phyloP scores from a whole-genome alignment of 2,329 filamentous ascomycete species.

The Colletotrichum tabaci region DNA sequence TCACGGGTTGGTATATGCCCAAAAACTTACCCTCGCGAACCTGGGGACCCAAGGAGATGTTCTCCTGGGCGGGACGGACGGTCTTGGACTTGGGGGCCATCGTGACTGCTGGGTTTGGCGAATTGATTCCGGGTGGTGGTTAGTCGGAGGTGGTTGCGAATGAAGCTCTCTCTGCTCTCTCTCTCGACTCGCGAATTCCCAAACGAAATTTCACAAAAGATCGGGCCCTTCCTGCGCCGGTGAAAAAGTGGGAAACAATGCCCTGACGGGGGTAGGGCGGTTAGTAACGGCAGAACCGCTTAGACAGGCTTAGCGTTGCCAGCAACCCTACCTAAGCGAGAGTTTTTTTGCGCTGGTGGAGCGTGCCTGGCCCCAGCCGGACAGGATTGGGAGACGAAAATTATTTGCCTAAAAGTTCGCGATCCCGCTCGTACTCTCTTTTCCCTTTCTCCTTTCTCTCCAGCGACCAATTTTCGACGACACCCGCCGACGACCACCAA shows the following conservation, averaged over 20 bases:
- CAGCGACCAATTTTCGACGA: slow-evolving; percentile 42
- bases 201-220: slow-evolving; percentile 36
- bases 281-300: slow-evolving; percentile 10
- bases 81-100: slow-evolving; percentile 90
- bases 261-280: slow-evolving; percentile 33
- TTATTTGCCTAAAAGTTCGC: slow-evolving; percentile 38
- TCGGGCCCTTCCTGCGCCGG: background rate
- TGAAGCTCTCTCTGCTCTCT: slow-evolving; percentile 9
- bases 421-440: background rate
- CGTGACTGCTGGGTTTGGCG: slow-evolving; percentile 61
- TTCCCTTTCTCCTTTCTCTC: slow-evolving; percentile 5
- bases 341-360: slow-evolving; percentile 25
- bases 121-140: slow-evolving; percentile 50
- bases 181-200: slow-evolving; percentile 11
- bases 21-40: slow-evolving; percentile 86
- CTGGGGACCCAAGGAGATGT: slow-evolving; percentile 97
- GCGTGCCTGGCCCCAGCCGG: slow-evolving; percentile 4
- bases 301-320: background rate
- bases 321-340: slow-evolving; percentile 41
- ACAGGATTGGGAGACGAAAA: slow-evolving; percentile 34
- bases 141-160: slow-evolving; percentile 35
- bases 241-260: slow-evolving; percentile 31
- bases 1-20: slow-evolving; percentile 52
- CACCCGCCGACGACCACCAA: slow-evolving; percentile 54
- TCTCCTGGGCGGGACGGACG: slow-evolving; percentile 90